Conservation (phyloP, 108 stramenopile genomes). For the Tribonema minus region DNA sequence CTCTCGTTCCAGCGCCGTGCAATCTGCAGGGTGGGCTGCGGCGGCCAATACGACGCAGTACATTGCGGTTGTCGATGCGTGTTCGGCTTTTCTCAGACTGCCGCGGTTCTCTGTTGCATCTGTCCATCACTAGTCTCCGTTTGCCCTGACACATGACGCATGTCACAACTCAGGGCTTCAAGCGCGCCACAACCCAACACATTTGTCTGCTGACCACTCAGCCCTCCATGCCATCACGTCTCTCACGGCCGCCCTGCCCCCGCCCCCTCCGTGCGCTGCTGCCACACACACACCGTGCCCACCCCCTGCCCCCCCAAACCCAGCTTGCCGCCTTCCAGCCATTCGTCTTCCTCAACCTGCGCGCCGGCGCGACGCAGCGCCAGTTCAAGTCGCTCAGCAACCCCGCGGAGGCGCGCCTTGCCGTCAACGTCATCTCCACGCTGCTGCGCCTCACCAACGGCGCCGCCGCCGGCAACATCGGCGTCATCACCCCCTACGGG, state of each 20-base stretch:
- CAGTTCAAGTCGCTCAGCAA: conserved; percentile 29
- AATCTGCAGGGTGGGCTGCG: no score
- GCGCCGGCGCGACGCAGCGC: conserved; percentile 5
- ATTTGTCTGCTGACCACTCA: no score
- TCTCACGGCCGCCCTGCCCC: not conserved
- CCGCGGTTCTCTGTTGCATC: no score
- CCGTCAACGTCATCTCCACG: conserved; percentile 43
- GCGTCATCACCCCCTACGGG: conserved; percentile 58
- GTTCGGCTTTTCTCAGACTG: no score
- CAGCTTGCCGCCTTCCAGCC: conserved; percentile 31
- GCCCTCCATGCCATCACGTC: no score
- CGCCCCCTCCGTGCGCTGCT: not conserved
- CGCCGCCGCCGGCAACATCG: conserved; percentile 41
- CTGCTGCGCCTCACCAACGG: conserved; percentile 3
- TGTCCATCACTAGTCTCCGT: no score
- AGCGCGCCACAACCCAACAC: no score
- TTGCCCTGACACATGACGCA: no score
- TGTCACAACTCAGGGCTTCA: no score
- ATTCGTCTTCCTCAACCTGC: conserved; percentile 53
- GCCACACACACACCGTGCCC: not conserved
- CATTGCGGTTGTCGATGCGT: no score
- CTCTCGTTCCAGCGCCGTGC: no score
- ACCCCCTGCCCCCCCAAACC: not conserved
- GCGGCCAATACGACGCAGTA: no score
- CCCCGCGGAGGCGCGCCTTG: conserved; percentile 29